Conservation (phyloP, 768 basidiomycete species). For the Pisolithus sp. region DNA sequence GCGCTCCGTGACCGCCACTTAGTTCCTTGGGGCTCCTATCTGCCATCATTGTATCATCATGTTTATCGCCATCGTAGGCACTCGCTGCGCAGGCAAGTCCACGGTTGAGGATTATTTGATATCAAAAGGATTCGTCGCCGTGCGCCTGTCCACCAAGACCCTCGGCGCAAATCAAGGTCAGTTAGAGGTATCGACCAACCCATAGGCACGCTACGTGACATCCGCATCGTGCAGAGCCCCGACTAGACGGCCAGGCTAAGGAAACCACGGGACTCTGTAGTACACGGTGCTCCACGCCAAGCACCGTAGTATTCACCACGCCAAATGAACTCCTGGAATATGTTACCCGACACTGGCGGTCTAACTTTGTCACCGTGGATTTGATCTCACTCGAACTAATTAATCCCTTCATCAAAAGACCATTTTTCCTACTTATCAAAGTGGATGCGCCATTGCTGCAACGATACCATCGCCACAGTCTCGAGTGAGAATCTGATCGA, state of each 20-base stretch:
- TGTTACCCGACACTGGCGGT: slow-evolving; percentile 77
- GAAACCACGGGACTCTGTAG: too few relatives aligned
- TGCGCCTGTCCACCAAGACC: slow-evolving; percentile 32
- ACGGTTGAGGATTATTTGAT: slow-evolving; percentile 55
- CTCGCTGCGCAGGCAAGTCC: slow-evolving; percentile 56
- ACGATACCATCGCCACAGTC: slow-evolving; percentile 53
- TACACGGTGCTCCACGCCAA: too few relatives aligned
- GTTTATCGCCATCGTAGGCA: slow-evolving; percentile 67
- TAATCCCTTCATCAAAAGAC: slow-evolving; percentile 70
- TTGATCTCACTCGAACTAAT: slow-evolving; percentile 51
- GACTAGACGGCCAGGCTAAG: too few relatives aligned
- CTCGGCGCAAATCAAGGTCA: slow-evolving; percentile 11
- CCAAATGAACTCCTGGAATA: slow-evolving; percentile 56
- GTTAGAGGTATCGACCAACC: not conserved
- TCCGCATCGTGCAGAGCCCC: not conserved
- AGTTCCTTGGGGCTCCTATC: too few relatives aligned
- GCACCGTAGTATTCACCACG: slow-evolving; percentile 32
- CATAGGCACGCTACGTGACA: not conserved
- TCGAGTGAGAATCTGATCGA: slow-evolving; percentile 33
- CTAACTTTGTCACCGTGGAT: slow-evolving; percentile 77
- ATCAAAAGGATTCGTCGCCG: slow-evolving; percentile 48
- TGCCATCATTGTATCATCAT: slow-evolving; percentile 28
- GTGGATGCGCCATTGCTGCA: slow-evolving; percentile 77
- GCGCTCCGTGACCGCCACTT: not conserved
- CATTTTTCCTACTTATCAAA: slow-evolving; percentile 81